Base-by-base conservation (phyloP, 2,329 filamentous ascomycete species). In the Fusarium ambrosium region DNA sequence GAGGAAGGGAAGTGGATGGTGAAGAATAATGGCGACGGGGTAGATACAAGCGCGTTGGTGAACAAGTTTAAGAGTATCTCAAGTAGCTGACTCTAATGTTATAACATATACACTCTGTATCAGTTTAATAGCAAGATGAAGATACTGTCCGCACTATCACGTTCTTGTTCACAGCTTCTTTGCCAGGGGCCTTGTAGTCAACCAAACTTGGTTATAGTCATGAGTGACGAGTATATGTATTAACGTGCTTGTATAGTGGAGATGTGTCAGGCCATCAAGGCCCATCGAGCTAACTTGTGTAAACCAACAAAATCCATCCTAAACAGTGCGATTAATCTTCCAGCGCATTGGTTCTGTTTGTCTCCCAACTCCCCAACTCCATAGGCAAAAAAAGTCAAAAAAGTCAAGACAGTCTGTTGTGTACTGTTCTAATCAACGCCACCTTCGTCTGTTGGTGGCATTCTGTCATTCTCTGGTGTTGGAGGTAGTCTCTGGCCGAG, bases 401-500 rank as follows among this genome's bases (percentile, higher is more conserved):
- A 36, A 58, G 20, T 58, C 29, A 36, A 36, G 34, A 36, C n/a
- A 36, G n/a, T 58, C 3, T 34, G 1, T 37, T 58, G 53, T 36
- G 32, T 37, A 22, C 29, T 36, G n/a, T 18, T 36, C 51, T 66
- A 66, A 32, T 66, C 64, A 34, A 66, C 64, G 6, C 64, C 64
- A 27, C 64, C 64, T 55, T 66, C 64, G 22, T 66, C 63, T 39
- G 55, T 66, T 32, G 53, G 63, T 2, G 63, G 63, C 41, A 66
- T 11, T 32, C 7, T 51, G 39, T 39, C 37, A 43, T 53, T 37
- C n/a, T 62, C 64, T 24, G 56, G 43, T 27, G 56, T 66, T 7
- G 64, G 32, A 22, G 64, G 64, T 16, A 51, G 64, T 62, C 64
- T 48, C 55, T 66, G 64, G 9, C 64, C 64, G 2, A 66, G 56